phyloP scores from a whole-genome alignment of 768 basidiomycete genomes.

The Collybia sordida region DNA sequence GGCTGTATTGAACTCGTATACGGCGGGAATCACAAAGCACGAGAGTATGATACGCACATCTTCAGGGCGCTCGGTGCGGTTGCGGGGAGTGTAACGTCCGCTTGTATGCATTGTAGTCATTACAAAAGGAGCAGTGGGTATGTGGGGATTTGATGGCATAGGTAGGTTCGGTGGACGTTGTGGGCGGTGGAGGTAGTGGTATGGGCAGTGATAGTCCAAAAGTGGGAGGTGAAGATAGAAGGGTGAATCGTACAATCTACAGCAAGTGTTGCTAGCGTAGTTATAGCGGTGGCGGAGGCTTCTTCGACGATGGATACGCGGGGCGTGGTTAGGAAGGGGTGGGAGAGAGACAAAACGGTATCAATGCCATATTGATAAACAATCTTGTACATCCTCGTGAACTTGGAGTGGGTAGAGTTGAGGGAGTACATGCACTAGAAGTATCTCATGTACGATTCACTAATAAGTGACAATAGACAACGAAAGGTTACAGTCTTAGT shows the following conservation, averaged over 20 bases:
- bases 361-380: constrained; percentile 65
- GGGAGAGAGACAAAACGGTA: constrained; percentile 34
- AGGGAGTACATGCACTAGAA: constrained; percentile 69
- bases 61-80: no score
- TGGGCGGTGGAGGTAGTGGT: constrained; percentile 15
- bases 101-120: no score
- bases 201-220: not conserved
- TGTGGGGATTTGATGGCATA: no score
- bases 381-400: constrained; percentile 66
- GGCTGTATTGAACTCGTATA: no score
- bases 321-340: constrained; percentile 34
- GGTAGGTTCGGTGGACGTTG: constrained; percentile 9
- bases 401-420: constrained; percentile 75
- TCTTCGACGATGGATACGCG: constrained; percentile 33
- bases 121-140: not conserved
- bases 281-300: constrained; percentile 6
- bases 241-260: constrained; percentile 14
- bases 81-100: no score
- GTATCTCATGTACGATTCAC: constrained; percentile 79
- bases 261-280: constrained; percentile 6
- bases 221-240: constrained; percentile 6
- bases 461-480: no score
- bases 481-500: not conserved
- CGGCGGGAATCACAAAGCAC: no score
- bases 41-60: no score